Percentiles rank a stretch among this genome's conserved stretches.
These are phyloP conservation scores for Loxodes magnus DNA, from an alignment of 73 alveolate species.

Conservation along the genomic window DNA sequence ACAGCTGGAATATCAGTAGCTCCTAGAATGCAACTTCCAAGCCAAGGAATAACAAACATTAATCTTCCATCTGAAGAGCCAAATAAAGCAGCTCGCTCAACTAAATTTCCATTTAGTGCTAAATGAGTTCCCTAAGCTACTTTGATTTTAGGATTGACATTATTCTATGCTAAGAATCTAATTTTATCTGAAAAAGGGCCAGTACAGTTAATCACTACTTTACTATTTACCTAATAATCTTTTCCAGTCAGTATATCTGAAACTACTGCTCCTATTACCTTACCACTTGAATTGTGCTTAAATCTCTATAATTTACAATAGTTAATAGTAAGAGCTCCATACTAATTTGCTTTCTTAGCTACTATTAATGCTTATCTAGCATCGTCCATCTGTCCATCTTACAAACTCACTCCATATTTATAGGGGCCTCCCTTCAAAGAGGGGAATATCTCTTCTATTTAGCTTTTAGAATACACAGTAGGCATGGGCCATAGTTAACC, in stretches of 20 bases:
- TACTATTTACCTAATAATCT: slow-evolving; percentile 43
- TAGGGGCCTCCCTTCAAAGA: slow-evolving; percentile 28
- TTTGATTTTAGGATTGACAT: slow-evolving; percentile 24
- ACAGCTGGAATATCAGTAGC: slow-evolving; percentile 65
- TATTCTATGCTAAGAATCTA: slow-evolving; percentile 52
- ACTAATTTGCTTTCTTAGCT: slow-evolving; percentile 21
- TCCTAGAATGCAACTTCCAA: slow-evolving; percentile 61
- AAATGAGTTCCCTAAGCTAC: slow-evolving; percentile 81
- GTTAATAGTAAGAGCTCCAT: slow-evolving; percentile 40
- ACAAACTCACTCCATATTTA: slow-evolving; percentile 40
- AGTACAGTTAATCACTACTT: slow-evolving; percentile 68
- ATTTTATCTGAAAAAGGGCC: slow-evolving; percentile 72
- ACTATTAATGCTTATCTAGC: slow-evolving; percentile 52
- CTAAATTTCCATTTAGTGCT: slow-evolving; percentile 28
- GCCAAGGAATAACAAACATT: slow-evolving; percentile 54
- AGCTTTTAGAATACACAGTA: too few relatives aligned
- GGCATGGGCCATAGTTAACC: too few relatives aligned
- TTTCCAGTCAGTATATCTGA: slow-evolving; percentile 40
- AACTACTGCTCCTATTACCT: slow-evolving; percentile 37
- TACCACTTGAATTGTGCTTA: background rate
- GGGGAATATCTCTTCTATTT: too few relatives aligned
- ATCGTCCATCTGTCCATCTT: slow-evolving; percentile 71
- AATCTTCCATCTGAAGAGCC: slow-evolving; percentile 75
- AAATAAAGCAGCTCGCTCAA: too few relatives aligned
- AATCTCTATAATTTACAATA: slow-evolving; percentile 55